Base-by-base conservation (phyloP, 2,329 filamentous ascomycete species). In the Simplicillium aogashimaense region DNA sequence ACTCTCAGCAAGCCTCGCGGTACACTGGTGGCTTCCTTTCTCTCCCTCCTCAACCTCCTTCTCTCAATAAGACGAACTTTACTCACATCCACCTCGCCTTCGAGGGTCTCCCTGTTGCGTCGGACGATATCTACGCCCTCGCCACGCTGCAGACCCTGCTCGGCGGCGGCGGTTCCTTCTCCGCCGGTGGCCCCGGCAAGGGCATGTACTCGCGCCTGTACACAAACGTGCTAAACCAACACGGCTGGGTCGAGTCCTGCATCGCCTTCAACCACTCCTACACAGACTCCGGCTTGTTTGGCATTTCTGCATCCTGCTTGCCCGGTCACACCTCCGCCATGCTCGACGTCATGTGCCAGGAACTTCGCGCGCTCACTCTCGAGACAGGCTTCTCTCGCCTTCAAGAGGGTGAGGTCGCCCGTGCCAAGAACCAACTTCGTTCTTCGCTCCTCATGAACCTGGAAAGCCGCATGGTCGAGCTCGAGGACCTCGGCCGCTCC, bases 201-300 rank as follows among this genome's bases (percentile, higher is more conserved):
- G 92, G 92, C 60, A 98, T 98, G 92, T 97, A 97, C 71, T 94
- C 86, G 30, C 83, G 92, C 11, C 77, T 98, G 8, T 98, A 95
- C 71, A 97, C 89, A 47, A 95, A 95, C 59, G 90, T 97, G 1
- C 76, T 98, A 38, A 98, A 98, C 69, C 89, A 97, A 65, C 82
- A 95, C 65, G 87, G 85, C 51, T 98, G 90, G 90, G 87, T 98
- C 18, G 92, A 98, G 66, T 89, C 81, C 45, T 97, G 92, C 65
- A 74, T 94, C 38, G 84, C 90, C 25, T 97, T 97, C 70, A 97
- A 97, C 71, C 89, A 97, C 70, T 86, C 85, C 36, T 98, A 98
- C 72, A 92, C 86, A 0, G 92, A 98, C 62, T 89, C 83, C 7
- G 92, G 92, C 4, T 76, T 98, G 33, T 98, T 98, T 55, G 92